Conservation (phyloP, 257 asterid genomes). For the Fraxinus excelsior region DNA sequence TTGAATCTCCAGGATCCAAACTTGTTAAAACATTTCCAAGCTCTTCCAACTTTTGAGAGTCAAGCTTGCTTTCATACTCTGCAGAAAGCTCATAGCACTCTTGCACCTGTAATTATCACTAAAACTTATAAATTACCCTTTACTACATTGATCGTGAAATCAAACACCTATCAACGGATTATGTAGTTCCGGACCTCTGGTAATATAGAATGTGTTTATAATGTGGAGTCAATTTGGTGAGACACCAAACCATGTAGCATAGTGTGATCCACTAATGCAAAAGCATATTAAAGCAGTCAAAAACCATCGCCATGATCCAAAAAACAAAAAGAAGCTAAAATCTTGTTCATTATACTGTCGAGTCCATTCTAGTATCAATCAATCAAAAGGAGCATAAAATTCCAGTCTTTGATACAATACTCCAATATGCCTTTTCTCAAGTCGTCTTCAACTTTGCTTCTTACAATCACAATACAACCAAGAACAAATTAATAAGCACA, state of each 20-base stretch:
- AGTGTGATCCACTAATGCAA: conserved; percentile 10
- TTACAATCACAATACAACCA: conserved; percentile 1
- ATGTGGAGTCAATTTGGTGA: not conserved
- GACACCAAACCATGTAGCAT: not conserved
- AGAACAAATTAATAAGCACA: not conserved
- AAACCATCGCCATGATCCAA: not conserved
- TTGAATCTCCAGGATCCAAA: conserved; percentile 63
- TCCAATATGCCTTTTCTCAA: not conserved
- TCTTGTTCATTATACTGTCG: too few relatives aligned
- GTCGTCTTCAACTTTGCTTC: conserved; percentile 9
- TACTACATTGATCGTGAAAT: not conserved
- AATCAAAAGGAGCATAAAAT: conserved; percentile 8
- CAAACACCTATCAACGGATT: not conserved
- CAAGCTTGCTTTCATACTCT: conserved; percentile 54
- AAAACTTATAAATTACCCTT: not conserved
- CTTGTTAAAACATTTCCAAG: conserved; percentile 52
- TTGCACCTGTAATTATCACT: conserved; percentile 42
- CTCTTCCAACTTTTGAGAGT: conserved; percentile 54
- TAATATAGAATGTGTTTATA: too few relatives aligned
- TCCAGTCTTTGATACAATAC: conserved; percentile 11
- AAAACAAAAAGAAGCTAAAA: not conserved
- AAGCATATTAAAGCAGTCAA: not conserved
- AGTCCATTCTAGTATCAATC: too few relatives aligned
- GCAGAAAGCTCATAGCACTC: conserved; percentile 63
- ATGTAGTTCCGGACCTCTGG: not conserved